These are phyloP conservation scores for Sistotremastrum suecicum DNA, from an alignment of 768 basidiomycete species.

Conservation along the genomic window DNA sequence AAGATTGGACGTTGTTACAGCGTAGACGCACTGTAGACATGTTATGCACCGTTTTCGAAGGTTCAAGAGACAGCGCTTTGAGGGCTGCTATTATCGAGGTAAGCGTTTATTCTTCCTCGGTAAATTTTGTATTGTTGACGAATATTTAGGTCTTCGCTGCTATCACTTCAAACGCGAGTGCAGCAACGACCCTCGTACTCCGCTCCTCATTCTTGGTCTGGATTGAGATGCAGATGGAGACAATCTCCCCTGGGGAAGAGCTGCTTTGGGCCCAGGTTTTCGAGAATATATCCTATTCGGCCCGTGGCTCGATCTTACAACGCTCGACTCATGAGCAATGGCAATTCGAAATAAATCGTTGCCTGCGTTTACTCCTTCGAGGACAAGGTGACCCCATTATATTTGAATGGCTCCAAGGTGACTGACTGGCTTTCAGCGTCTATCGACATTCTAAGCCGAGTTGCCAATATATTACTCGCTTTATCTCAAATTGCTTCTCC, in stretches of 20 bases:
- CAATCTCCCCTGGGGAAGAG: conserved; percentile 5
- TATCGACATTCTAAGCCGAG: too few relatives aligned
- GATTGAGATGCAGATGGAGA: conserved; percentile 62
- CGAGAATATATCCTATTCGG: conserved; percentile 17
- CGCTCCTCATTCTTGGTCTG: conserved; percentile 64
- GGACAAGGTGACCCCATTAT: conserved; percentile 21
- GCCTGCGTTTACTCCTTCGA: conserved; percentile 56
- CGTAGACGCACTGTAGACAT: conserved; percentile 83
- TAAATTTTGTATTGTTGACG: conserved; percentile 1
- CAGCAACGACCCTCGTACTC: conserved; percentile 55
- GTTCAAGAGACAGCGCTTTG: conserved; percentile 38
- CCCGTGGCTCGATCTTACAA: conserved; percentile 5
- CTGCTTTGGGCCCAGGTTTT: conserved; percentile 15
- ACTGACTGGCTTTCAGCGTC: too few relatives aligned
- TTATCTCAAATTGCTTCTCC: too few relatives aligned
- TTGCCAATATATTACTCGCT: too few relatives aligned
- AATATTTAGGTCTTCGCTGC: conserved; percentile 57
- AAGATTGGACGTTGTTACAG: conserved; percentile 73
- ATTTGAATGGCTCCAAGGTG: too few relatives aligned
- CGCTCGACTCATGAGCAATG: conserved; percentile 4
- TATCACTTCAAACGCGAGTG: conserved; percentile 54
- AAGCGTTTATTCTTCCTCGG: conserved; percentile 9
- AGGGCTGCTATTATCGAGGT: conserved; percentile 58
- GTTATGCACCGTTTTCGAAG: conserved; percentile 69
- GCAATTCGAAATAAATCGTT: conserved; percentile 26